Percentiles rank a stretch among this genome's conserved stretches.
Evolutionary conservation across 495 filamentous ascomycete species (phyloP).

Genomic region (Penicillium silybi): DNA sequence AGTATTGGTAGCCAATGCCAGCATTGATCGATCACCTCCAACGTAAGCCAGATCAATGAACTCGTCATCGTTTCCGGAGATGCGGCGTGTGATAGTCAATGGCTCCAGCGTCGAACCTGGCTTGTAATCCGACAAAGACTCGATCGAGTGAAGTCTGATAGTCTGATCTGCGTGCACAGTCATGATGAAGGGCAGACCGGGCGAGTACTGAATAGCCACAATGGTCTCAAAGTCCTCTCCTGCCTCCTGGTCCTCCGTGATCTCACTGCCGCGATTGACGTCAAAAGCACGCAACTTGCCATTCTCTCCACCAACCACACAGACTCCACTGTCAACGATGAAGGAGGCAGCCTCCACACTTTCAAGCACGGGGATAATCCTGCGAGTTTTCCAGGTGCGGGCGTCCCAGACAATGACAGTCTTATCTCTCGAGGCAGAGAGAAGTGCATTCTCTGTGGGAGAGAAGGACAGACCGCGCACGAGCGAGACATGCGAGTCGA

Average conservation of each 20-base stretch:
- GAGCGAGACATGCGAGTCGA: constrained; percentile 91
- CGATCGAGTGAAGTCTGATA: constrained; percentile 66
- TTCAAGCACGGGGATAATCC: constrained; percentile 80
- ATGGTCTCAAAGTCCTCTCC: constrained; percentile 74
- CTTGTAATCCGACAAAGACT: constrained; percentile 33
- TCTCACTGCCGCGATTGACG: constrained; percentile 66
- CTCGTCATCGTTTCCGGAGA: constrained; percentile 95
- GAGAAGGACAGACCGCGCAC: constrained; percentile 83
- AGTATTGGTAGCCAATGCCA: constrained; percentile 92
- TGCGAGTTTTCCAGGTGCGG: constrained; percentile 75
- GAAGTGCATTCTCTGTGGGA: constrained; percentile 61
- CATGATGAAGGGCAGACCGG: constrained; percentile 60
- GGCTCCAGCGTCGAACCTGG: constrained; percentile 38
- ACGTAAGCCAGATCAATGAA: constrained; percentile 90
- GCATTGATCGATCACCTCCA: constrained; percentile 68
- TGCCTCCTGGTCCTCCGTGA: constrained; percentile 65
- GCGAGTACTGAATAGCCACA: constrained; percentile 62
- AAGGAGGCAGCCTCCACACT: constrained; percentile 81
- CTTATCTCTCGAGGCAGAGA: constrained; percentile 92
- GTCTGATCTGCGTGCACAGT: constrained; percentile 90
- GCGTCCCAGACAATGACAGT: constrained; percentile 90
- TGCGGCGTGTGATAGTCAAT: constrained; percentile 58
- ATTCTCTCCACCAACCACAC: constrained; percentile 83
- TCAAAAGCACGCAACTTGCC: constrained; percentile 81
- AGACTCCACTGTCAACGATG: constrained; percentile 59